These are phyloP conservation scores for Vitis hybrid DNA, from an alignment of 177 flowering plant genomes.

Conservation along the genomic window DNA sequence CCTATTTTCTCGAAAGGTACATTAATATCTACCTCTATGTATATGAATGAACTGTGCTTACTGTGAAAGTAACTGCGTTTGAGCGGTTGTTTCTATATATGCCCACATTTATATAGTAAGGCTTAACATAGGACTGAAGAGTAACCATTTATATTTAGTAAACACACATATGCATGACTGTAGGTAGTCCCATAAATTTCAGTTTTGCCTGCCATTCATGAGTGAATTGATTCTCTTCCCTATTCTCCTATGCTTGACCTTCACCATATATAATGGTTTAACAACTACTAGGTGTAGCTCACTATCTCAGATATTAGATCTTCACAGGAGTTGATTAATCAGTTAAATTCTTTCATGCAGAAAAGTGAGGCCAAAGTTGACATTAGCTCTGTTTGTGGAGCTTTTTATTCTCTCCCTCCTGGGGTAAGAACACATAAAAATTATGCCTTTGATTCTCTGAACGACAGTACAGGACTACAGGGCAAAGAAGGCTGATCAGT, in stretches of 20 bases:
- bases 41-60: background rate
- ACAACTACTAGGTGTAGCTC: too few relatives aligned
- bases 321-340: background rate
- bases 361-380: constrained; percentile 69
- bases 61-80: too few relatives aligned
- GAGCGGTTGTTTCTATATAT: too few relatives aligned
- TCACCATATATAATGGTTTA: too few relatives aligned
- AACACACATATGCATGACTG: too few relatives aligned
- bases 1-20: constrained; percentile 75
- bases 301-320: background rate
- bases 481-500: background rate
- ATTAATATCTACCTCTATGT: background rate
- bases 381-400: constrained; percentile 59
- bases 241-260: too few relatives aligned
- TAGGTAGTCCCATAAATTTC: too few relatives aligned
- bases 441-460: background rate
- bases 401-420: constrained; percentile 68
- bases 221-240: too few relatives aligned
- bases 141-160: too few relatives aligned
- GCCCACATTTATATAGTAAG: too few relatives aligned
- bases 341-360: constrained; percentile 34
- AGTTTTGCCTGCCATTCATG: too few relatives aligned
- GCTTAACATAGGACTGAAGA: too few relatives aligned
- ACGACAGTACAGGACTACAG: background rate
- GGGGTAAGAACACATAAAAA: constrained; percentile 44